Base-by-base conservation (phyloP, 2,329 filamentous ascomycete genomes). In the Colletotrichum camelliae region DNA sequence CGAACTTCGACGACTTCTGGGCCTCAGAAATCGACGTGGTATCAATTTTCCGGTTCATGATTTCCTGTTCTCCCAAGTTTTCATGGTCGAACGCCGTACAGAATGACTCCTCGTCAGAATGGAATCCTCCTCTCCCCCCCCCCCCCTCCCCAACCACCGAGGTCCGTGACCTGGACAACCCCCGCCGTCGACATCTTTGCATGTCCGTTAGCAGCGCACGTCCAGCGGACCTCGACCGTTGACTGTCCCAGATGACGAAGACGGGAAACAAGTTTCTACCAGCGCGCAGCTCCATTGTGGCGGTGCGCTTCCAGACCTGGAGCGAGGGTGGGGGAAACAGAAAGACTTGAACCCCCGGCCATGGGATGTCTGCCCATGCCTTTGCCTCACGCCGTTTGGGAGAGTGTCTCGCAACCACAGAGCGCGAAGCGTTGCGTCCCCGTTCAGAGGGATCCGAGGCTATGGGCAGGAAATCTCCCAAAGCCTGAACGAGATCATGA, bases 121-220 rank as follows among this genome's bases (percentile, higher is more conserved):
- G n/a, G 43, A 52, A 52, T 13, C 43, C 10, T n/a, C 18, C 1
- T n/a, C 58, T n/a, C 18, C 37, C 16, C 24, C 24, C 18, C 37
- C 16, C 24, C 24, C 21, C 21, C 21, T 21, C 24, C 24, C 35
- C 69, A 43, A 33, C 68, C 62, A 37, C 33, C 35, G 52, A n/a
- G 70, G 62, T 31, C 73, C 52, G 72, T 72, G 73, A 67, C 69
- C 61, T 33, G 58, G 18, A 33, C 18, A 16, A n/a, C 43, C 24
- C 69, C 69, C 31, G 69, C 73, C 69, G 65, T 75, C 70, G 43
- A 39, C 39, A 48, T 73, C n/a, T 55, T 21, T 33, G 57, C 39
- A 65, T 52, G 37, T 37, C 43, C 21, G 35, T 64, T 6, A 48
- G 64, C 73, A 35, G 37, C 69, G 73, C 70, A 76, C 74, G 74